Conservation (phyloP, 345 rosid genomes). For the Gossypium rotundifolium region DNA sequence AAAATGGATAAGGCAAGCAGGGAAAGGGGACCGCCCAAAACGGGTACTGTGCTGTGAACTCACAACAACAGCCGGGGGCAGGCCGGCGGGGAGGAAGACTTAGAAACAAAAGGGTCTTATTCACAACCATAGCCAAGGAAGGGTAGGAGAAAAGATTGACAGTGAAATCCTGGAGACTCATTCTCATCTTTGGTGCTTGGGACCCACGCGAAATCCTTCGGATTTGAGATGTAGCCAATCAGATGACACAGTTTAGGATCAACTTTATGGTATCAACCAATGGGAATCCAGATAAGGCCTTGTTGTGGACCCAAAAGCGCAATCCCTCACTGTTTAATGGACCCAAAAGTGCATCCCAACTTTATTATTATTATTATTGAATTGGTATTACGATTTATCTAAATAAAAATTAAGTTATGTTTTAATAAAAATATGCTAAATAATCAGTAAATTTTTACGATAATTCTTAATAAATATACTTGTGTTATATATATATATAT, state of each 20-base stretch:
- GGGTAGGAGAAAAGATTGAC: too few relatives aligned
- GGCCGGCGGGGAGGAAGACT: too few relatives aligned
- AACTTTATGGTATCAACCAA: slow-evolving; percentile 44
- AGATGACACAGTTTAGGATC: slow-evolving; percentile 35
- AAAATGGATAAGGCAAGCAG: slow-evolving; percentile 1
- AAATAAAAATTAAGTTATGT: too few relatives aligned
- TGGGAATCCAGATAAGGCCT: slow-evolving; percentile 63
- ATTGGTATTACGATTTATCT: too few relatives aligned
- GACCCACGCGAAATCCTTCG: slow-evolving; percentile 46
- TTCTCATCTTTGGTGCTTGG: not conserved
- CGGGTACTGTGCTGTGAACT: not conserved
- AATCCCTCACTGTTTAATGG: not conserved
- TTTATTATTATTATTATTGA: too few relatives aligned
- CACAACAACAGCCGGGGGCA: not conserved
- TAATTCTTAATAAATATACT: too few relatives aligned
- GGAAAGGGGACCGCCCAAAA: not conserved
- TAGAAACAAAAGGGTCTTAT: not conserved
- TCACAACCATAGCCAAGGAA: not conserved
- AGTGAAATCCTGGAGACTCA: not conserved
- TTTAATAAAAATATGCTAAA: too few relatives aligned
- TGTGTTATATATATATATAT: too few relatives aligned
- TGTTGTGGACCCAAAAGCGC: slow-evolving; percentile 32
- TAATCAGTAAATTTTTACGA: too few relatives aligned
- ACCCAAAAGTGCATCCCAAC: slow-evolving; percentile 24
- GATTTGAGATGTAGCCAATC: slow-evolving; percentile 49